Evolutionary conservation across 108 stramenopile species (phyloP).

Genomic region (Skeletonema costatum): DNA sequence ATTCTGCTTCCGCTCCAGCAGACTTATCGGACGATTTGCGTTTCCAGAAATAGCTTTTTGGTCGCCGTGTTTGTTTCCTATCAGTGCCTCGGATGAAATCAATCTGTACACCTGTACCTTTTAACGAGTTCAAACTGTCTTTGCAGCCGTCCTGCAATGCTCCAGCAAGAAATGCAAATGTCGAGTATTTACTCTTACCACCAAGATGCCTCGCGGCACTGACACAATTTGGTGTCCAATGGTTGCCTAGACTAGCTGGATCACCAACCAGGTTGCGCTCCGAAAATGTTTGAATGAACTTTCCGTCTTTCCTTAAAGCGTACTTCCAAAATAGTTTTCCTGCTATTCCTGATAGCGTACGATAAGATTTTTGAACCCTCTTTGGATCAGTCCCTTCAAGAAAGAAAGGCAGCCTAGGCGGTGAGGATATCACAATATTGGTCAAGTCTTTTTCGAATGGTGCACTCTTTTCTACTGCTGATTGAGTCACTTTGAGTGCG

Average conservation of each 20-base stretch:
- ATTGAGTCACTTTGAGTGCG: constrained; percentile 50
- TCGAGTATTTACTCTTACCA: constrained; percentile 52
- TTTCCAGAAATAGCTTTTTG: constrained; percentile 70
- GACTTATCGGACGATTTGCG: not conserved
- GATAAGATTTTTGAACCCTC: constrained; percentile 55
- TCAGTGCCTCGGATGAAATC: constrained; percentile 60
- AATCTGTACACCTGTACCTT: constrained; percentile 20
- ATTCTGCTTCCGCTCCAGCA: not conserved
- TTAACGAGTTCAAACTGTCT: constrained; percentile 40
- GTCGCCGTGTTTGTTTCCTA: constrained; percentile 36
- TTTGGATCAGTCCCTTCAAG: constrained; percentile 32
- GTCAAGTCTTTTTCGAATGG: constrained; percentile 21
- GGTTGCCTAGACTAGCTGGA: constrained; percentile 49
- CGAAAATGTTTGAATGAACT: constrained; percentile 58
- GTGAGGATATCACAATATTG: constrained; percentile 58
- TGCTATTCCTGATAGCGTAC: constrained; percentile 43
- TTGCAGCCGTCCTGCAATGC: constrained; percentile 57
- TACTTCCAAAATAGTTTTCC: constrained; percentile 73
- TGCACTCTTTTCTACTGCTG: constrained; percentile 17
- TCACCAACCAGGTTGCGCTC: constrained; percentile 58
- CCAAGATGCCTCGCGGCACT: constrained; percentile 24
- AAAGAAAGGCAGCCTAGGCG: constrained; percentile 54
- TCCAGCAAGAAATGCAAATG: constrained; percentile 71
- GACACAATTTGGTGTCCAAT: constrained; percentile 57
- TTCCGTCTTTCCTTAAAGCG: constrained; percentile 45